Conservation (phyloP, 352 stramenopile genomes). For the Phytopythium sindhum region DNA sequence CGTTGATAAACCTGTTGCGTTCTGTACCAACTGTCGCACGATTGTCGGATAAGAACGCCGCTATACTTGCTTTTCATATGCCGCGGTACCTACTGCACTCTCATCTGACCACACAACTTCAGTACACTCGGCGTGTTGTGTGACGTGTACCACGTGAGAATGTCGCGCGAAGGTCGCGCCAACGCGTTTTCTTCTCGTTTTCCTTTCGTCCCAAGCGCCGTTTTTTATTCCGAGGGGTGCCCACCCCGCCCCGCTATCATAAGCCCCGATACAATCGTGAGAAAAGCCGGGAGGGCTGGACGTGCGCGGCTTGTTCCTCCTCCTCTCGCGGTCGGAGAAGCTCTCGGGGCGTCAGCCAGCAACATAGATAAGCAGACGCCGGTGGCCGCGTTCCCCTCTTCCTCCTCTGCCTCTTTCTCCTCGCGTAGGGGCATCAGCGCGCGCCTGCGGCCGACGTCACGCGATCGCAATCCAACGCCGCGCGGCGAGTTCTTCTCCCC, state of each 20-base stretch:
- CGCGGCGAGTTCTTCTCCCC: not conserved
- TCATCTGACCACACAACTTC: too few relatives aligned
- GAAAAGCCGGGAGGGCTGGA: constrained; percentile 1
- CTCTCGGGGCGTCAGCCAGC: not conserved
- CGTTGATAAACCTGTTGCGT: not conserved
- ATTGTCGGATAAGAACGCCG: not conserved
- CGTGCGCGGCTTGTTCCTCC: not conserved
- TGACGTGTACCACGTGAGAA: not conserved
- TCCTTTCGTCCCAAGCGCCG: constrained; percentile 9
- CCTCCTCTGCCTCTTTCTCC: not conserved
- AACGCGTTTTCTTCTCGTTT: constrained; percentile 6
- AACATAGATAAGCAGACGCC: constrained; percentile 7
- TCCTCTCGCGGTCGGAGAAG: not conserved
- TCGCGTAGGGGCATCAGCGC: not conserved
- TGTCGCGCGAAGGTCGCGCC: constrained; percentile 18
- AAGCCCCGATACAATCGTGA: not conserved
- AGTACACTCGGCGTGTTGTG: constrained; percentile 2
- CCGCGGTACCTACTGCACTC: too few relatives aligned
- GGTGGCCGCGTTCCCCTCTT: not conserved
- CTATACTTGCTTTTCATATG: not conserved
- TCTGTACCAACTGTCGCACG: not conserved
- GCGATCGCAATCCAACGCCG: not conserved
- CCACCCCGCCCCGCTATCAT: not conserved
- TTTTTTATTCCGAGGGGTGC: not conserved
- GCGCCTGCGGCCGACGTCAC: not conserved